These are phyloP conservation scores for Sedum album DNA, from an alignment of 164 flowering plant species.

Conservation along the genomic window DNA sequence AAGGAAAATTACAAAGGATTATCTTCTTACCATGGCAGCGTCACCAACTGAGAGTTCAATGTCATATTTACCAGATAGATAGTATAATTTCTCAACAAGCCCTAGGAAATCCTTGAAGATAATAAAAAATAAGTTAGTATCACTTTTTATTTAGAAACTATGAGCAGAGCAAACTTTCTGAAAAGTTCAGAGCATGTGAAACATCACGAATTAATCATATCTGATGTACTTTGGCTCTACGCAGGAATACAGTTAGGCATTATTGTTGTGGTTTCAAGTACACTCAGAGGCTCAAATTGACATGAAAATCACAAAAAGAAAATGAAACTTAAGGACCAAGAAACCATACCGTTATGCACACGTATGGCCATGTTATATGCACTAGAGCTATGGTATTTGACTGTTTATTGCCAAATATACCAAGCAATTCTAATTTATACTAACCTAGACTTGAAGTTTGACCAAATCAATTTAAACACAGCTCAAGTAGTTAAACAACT, in stretches of 20 bases:
- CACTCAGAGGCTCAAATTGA: not conserved
- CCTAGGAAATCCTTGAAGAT: constrained; percentile 79
- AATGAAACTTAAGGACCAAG: not conserved
- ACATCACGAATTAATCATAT: not conserved
- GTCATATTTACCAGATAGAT: constrained; percentile 86
- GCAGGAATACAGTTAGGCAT: not conserved
- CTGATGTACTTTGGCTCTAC: not conserved
- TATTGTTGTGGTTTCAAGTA: not conserved
- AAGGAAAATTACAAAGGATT: not conserved
- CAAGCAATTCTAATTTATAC: not conserved
- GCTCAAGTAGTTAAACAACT: not conserved
- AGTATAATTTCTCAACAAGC: constrained; percentile 85
- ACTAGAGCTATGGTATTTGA: not conserved
- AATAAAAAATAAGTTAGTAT: constrained; percentile 8
- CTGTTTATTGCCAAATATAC: not conserved
- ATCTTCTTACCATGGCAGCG: constrained; percentile 65
- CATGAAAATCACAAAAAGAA: not conserved
- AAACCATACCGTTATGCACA: not conserved
- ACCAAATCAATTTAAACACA: not conserved
- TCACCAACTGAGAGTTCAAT: constrained; percentile 89
- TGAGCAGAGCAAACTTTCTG: not conserved
- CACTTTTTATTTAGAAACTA: not conserved
- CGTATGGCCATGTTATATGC: too few relatives aligned
- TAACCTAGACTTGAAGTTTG: not conserved
- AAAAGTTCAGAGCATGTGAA: not conserved